These are phyloP conservation scores for Wallacemonas collosoma DNA, from an alignment of 208 protist genomes.

Conservation along the genomic window DNA sequence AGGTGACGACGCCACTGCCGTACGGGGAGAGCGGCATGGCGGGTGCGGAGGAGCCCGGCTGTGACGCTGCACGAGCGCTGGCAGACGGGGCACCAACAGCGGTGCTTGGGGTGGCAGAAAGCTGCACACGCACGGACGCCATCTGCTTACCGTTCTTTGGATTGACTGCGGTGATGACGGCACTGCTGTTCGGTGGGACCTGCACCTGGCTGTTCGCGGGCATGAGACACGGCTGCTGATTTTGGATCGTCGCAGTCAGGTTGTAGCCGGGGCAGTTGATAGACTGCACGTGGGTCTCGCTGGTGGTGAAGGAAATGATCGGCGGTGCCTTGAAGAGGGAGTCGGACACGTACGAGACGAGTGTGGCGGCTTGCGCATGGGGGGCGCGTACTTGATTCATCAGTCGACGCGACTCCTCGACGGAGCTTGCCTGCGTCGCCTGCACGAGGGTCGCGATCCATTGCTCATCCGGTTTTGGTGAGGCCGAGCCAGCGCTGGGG, in stretches of 20 bases:
- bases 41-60: constrained; percentile 8
- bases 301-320: constrained; percentile 51
- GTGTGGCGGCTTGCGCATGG: constrained; percentile 36
- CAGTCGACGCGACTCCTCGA: constrained; percentile 45
- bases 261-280: constrained; percentile 67
- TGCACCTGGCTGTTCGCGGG: constrained; percentile 39
- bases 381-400: constrained; percentile 44
- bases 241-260: constrained; percentile 52
- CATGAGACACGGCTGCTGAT: constrained; percentile 47
- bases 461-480: constrained; percentile 26
- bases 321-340: constrained; percentile 56
- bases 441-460: constrained; percentile 61
- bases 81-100: not conserved
- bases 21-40: not conserved
- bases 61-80: not conserved
- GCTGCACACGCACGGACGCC: constrained; percentile 47
- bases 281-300: constrained; percentile 30
- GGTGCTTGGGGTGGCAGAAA: constrained; percentile 15
- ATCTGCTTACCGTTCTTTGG: constrained; percentile 37
- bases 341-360: constrained; percentile 63
- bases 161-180: constrained; percentile 47
- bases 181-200: constrained; percentile 30
- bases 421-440: constrained; percentile 42
- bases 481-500: not conserved
- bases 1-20: constrained; percentile 1